Evolutionary conservation across 345 rosid genomes (phyloP), one percentile per base, ranked within the genome.

Genomic region (Gossypioides kirkii): DNA sequence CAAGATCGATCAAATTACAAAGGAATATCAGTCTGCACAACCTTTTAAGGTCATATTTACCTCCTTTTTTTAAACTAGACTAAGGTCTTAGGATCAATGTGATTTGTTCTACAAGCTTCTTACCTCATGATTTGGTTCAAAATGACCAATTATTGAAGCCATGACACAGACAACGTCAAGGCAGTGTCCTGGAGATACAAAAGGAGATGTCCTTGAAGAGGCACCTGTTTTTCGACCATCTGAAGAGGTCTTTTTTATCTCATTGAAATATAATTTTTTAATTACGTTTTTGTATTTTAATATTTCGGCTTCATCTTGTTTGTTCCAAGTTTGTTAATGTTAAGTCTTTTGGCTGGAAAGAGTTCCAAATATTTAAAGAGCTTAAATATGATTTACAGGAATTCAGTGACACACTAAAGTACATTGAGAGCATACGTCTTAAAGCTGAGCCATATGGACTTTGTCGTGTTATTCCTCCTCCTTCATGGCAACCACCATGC

Each of bases 391-490:
- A 63, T 76, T 53, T n/a, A 60, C 89, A 90, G 97, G 96, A 92
- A 79, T 90, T 90, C 55, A 69, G 60, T 70, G 92, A 88, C 76
- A 84, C 87, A 4, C 71, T 88, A 25, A 81, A 81, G 50, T 92
- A 87, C 72, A 82, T 92, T 66, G 77, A 85, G 75, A 90, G 84
- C 84, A 80, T 90, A 80, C 85, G 73, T 62, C 76, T 70, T 23
- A 75, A 28, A 80, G 88, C 86, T 23, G 89, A 87, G 77, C 76
- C 82, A 8, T 83, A 85, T 85, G 97, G 97, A 61, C 80, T 88
- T 54, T 88, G 97, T 78, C 88, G 91, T 61, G 84, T 90, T 69
- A 80, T 88, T 75, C 95, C 95, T 69, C 95, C 97, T 70, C 70
- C 83, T 70, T 85, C 93, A 61, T 90, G 96, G 97, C 58, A 90